Evolutionary conservation across 495 filamentous ascomycete genomes (phyloP), one percentile per base, ranked within the genome.

Genomic region (Penicillium fimorum): DNA sequence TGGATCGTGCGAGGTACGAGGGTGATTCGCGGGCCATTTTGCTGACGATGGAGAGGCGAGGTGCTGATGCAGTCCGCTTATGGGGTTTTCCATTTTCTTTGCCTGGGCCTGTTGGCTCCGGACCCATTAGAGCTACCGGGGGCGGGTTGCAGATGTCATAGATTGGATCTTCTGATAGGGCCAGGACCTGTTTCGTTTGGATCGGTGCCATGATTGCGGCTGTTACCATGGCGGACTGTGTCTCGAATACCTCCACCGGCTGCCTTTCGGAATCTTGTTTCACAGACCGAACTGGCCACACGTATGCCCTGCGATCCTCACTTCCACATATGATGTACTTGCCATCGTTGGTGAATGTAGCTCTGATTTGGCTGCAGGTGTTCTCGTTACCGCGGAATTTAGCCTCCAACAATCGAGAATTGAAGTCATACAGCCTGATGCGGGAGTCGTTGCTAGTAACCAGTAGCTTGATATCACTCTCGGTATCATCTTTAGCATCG

Each of bases 101-200:
- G 17, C 53, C 42, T 6, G 58, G 25, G 22, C 24, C 62, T 20
- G 66, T 47, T 10, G 75, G 73, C 51, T 92, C 83, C n/a, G 86
- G 78, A 56, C 84, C 88, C 33, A 92, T 76, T 8, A 99, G 83
- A 2, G 87, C 92, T 9, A 99, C 84, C 0, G 92, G 93, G 9
- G 93, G 93, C 10, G 94, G 94, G 64, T 99, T 97, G 76, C 94
- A 97, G 20, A 97, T 81, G 64, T 97, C 92, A 68, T 91, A 99
- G 30, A 99, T 81, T 8, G 93, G 95, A 67, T 99, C 94, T 51
- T 90, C 89, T 9, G 91, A 94, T 32, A 80, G 76, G 15, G 86
- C 85, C 0, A 99, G 78, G 2, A 90, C 76, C 67, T 91, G 87
- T 56, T 90, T 82, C 4, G 91, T 90, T 54, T 81, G 84, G 1